Evolutionary conservation across 352 stramenopile species (phyloP), one percentile per base, ranked within the genome.

Genomic region (Phytophthora fragariae): DNA sequence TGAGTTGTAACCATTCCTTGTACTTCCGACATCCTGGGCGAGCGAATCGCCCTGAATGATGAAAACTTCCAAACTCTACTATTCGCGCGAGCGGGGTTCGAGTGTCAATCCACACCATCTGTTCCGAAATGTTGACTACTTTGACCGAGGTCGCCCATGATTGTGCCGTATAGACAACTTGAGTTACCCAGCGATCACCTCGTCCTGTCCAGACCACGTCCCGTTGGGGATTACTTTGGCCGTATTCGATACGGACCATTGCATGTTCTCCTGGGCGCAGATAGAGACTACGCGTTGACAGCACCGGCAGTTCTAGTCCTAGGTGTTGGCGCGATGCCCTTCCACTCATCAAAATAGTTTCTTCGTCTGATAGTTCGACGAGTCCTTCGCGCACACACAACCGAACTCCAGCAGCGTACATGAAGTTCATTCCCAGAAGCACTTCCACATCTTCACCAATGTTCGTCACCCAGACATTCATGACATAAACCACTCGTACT

Each of bases 381-480:
- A 55, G 3, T 10, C 41, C 41, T 46, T 55, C 50, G 0, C 44
- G 44, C 5, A 56, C 41, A 5, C 54, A 57, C 1, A 75, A 29
- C 3, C 65, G 57, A 0, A 82, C 72, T 9, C 72, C 72, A 10
- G 68, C 49, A 3, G 46, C 15, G 8, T 63, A n/a, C 65, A 81
- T 81, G 58, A 79, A 82, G 17, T 82, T 57, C 59, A 77, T 72
- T 0, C 75, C 71, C 0, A 82, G 50, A 0, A 82, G 49, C 9
- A 59, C 71, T 0, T 80, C 64, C 15, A 80, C 54, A 0, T 68
- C 76, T 2, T 73, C 50, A 1, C 68, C 72, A 8, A 82, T 61
- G 37, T 80, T 80, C 0, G 15, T 68, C 1, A 61, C 41, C 67
- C 67, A 82, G 0, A 82, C 9, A 24, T 52, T 15, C 17, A 52